phyloP scores from a whole-genome alignment of 768 basidiomycete species.

The Daedaleopsis nitida region DNA sequence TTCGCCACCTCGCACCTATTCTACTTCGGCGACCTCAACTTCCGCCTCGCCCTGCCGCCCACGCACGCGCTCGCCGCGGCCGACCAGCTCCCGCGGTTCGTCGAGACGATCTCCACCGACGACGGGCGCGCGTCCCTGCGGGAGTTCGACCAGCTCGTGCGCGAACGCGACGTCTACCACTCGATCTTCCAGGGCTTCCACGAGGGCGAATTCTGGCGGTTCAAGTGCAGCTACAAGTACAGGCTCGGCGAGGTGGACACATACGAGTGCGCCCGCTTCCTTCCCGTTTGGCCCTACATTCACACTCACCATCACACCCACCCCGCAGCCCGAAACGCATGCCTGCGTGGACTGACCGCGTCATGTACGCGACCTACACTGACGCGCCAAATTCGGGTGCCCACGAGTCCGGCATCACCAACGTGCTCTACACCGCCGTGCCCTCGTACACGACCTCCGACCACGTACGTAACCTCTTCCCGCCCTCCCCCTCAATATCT shows the following conservation, averaged over 20 bases:
- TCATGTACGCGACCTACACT: conserved; percentile 79
- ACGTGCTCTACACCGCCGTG: conserved; percentile 76
- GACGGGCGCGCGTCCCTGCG: conserved; percentile 59
- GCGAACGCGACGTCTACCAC: conserved; percentile 60
- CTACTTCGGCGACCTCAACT: conserved; percentile 93
- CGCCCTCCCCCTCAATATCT: neutral
- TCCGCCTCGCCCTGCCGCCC: conserved; percentile 70
- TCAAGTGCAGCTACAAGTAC: conserved; percentile 91
- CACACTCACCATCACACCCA: neutral
- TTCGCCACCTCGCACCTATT: conserved; percentile 90
- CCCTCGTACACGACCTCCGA: conserved; percentile 88
- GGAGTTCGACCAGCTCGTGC: conserved; percentile 71
- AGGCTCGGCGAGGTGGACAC: conserved; percentile 77
- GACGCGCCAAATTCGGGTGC: conserved; percentile 52
- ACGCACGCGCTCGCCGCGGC: conserved; percentile 47
- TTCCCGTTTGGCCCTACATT: neutral
- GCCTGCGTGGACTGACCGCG: conserved; percentile 93
- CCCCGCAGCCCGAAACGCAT: conserved; percentile 59
- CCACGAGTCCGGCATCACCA: conserved; percentile 56
- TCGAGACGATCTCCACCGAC: conserved; percentile 39
- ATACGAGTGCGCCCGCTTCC: conserved; percentile 58
- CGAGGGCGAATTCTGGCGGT: conserved; percentile 87
- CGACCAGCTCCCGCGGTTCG: conserved; percentile 37
- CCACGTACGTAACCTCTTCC: conserved; percentile 58
- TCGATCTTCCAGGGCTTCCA: conserved; percentile 69